Evolutionary conservation across 2,329 filamentous ascomycete genomes (phyloP).

Genomic region (Talaromyces sp.): DNA sequence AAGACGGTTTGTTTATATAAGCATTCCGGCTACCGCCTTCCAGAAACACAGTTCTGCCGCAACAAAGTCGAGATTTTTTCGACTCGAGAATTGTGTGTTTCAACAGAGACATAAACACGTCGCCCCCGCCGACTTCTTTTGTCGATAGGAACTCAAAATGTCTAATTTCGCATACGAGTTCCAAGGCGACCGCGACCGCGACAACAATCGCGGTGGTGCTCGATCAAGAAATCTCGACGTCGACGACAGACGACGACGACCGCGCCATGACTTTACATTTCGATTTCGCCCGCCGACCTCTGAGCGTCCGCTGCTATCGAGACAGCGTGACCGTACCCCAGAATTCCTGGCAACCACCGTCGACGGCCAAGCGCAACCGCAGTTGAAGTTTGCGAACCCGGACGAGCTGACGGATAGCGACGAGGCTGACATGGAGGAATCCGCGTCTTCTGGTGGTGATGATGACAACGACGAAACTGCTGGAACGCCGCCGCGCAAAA

Average conservation of each 20-base stretch:
- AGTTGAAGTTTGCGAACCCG: slow-evolving; percentile 30
- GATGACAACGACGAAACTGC: slow-evolving; percentile 21
- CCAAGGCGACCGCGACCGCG: slow-evolving; percentile 15
- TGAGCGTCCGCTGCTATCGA: slow-evolving; percentile 32
- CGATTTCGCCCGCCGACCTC: slow-evolving; percentile 30
- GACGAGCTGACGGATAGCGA: slow-evolving; percentile 41
- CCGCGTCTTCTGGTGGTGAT: slow-evolving; percentile 27
- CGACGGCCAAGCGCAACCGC: slow-evolving; percentile 21
- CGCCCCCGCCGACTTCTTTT: neutral
- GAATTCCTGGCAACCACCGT: slow-evolving; percentile 24
- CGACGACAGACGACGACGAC: slow-evolving; percentile 13
- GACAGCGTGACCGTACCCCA: slow-evolving; percentile 29
- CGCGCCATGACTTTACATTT: slow-evolving; percentile 35
- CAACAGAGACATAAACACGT: neutral
- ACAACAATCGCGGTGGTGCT: neutral
- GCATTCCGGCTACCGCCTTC: slow-evolving; percentile 7
- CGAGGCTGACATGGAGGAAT: slow-evolving; percentile 42
- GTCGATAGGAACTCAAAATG: slow-evolving; percentile 8
- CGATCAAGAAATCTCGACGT: slow-evolving; percentile 14
- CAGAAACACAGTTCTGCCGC: neutral
- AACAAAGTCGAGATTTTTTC: neutral
- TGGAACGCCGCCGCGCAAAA: slow-evolving; percentile 33
- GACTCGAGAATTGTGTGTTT: neutral
- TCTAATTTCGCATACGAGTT: slow-evolving; percentile 27
- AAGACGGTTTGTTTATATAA: neutral